Conservation (phyloP, 805 yeast species). For the Wickerhamiella shivajii region DNA sequence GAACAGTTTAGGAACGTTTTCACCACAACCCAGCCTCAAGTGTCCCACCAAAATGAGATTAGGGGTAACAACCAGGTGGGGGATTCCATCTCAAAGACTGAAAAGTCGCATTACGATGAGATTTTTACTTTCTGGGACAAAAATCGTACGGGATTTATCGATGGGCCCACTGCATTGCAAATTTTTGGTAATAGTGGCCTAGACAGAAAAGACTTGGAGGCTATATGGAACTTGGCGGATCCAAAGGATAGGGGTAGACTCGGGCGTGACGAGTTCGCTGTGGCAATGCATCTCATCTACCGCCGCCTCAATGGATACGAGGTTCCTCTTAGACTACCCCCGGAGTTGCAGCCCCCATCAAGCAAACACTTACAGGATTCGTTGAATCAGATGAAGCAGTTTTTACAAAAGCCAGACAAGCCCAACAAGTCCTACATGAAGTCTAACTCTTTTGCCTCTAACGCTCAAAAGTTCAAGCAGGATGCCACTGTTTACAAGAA, state of each 20-base stretch:
- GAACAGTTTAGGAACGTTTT: constrained; percentile 52
- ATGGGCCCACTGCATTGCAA: constrained; percentile 68
- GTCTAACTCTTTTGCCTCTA: constrained; percentile 21
- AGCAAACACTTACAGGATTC: constrained; percentile 58
- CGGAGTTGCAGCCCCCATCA: constrained; percentile 81
- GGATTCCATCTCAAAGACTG: constrained; percentile 78
- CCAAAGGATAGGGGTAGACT: constrained; percentile 68
- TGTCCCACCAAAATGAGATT: constrained; percentile 10
- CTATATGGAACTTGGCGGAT: constrained; percentile 84
- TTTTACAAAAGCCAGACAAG: constrained; percentile 27
- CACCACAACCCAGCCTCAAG: constrained; percentile 30
- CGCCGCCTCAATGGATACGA: constrained; percentile 77
- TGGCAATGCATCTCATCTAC: constrained; percentile 94
- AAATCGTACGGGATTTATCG: constrained; percentile 48
- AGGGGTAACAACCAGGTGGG: constrained; percentile 41
- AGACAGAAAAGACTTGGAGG: constrained; percentile 68
- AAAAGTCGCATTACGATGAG: constrained; percentile 70
- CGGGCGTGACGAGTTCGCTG: constrained; percentile 81
- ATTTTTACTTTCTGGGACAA: constrained; percentile 83
- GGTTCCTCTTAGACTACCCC: constrained; percentile 71
- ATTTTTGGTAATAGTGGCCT: constrained; percentile 87
- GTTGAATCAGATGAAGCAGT: constrained; percentile 54
- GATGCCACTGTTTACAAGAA: constrained; percentile 54
- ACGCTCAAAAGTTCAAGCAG: constrained; percentile 25
- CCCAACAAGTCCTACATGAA: constrained; percentile 23